A percentile compares a stretch with the other conserved stretches of the same genome.
These are phyloP conservation scores for Gypsophila paniculata DNA, from an alignment of 179 eudicot genomes.

Conservation along the genomic window DNA sequence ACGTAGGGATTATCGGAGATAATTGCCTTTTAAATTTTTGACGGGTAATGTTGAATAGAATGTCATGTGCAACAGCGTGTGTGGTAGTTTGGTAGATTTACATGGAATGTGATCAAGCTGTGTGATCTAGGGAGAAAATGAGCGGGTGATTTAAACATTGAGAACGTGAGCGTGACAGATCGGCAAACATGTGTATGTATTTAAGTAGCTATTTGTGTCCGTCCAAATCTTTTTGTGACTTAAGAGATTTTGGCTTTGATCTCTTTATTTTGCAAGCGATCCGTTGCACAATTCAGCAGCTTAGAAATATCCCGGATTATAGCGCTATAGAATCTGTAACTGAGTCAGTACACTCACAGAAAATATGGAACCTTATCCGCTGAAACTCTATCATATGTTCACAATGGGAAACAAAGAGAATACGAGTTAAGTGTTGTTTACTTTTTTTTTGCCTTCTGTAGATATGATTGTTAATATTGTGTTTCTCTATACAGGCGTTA, in stretches of 20 bases:
- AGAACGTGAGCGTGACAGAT: not conserved
- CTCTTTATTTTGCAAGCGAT: not conserved
- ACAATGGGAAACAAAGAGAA: not conserved
- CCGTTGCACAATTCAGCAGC: not conserved
- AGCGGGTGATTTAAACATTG: not conserved
- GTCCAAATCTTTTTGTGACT: not conserved
- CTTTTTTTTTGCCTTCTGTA: not conserved
- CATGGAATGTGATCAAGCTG: not conserved
- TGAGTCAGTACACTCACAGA: not conserved
- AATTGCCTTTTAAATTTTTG: not conserved
- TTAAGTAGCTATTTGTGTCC: too few relatives aligned
- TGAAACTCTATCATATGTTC: not conserved
- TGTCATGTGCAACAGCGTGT: not conserved
- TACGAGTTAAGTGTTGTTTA: conserved; percentile 1
- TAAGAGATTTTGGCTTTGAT: conserved; percentile 13
- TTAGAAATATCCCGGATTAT: not conserved
- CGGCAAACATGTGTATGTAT: not conserved
- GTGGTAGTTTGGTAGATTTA: not conserved
- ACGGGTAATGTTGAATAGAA: not conserved
- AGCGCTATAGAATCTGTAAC: not conserved
- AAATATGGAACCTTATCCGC: not conserved
- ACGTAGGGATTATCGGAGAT: not conserved
- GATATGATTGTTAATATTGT: conserved; percentile 10
- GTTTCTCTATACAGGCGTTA: conserved; percentile 51
- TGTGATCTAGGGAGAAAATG: not conserved